A percentile compares a stretch with the other conserved stretches of the same genome.
phyloP scores from a whole-genome alignment of 768 basidiomycete species.

The Obba rivulosa region DNA sequence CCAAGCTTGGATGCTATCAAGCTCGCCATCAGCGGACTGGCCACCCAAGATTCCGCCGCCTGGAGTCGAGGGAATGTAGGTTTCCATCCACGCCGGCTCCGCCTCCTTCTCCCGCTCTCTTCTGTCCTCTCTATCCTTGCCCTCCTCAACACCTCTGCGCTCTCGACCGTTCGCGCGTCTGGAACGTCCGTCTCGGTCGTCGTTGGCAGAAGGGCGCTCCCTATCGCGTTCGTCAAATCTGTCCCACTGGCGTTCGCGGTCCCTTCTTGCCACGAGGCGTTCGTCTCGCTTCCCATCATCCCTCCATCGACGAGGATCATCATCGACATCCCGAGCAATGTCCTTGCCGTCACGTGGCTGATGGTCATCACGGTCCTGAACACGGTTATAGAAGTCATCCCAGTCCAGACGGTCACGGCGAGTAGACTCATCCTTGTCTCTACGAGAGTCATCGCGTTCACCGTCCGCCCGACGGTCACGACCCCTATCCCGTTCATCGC shows the following conservation, averaged over 20 bases:
- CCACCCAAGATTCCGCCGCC: conserved; percentile 61
- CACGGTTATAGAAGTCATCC: conserved; percentile 26
- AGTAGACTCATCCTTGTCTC: conserved; percentile 29
- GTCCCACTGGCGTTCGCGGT: conserved; percentile 41
- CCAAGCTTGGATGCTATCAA: conserved; percentile 84
- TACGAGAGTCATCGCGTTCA: conserved; percentile 23
- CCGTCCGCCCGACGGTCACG: conserved; percentile 30
- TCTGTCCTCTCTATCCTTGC: conserved; percentile 40
- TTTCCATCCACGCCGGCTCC: conserved; percentile 92
- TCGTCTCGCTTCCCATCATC: conserved; percentile 83
- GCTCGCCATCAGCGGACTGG: conserved; percentile 53
- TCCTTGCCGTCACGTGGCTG: conserved; percentile 39
- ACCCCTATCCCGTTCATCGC: conserved; percentile 27
- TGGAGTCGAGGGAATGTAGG: conserved; percentile 63
- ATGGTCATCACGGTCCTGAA: conserved; percentile 25
- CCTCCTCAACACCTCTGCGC: conserved; percentile 49
- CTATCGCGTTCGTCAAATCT: conserved; percentile 39
- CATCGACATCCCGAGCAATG: conserved; percentile 47
- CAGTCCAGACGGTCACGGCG: conserved; percentile 21
- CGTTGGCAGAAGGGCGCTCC: conserved; percentile 32
- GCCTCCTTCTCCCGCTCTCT: conserved; percentile 64
- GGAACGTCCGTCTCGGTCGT: conserved; percentile 62
- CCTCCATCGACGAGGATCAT: conserved; percentile 73
- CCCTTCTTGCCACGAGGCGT: conserved; percentile 57
- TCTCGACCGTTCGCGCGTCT: conserved; percentile 60